Evolutionary conservation across 192 early-diverging fungal genomes (phyloP), one percentile per base, ranked within the genome.

Genomic region (Dissophora ornata): DNA sequence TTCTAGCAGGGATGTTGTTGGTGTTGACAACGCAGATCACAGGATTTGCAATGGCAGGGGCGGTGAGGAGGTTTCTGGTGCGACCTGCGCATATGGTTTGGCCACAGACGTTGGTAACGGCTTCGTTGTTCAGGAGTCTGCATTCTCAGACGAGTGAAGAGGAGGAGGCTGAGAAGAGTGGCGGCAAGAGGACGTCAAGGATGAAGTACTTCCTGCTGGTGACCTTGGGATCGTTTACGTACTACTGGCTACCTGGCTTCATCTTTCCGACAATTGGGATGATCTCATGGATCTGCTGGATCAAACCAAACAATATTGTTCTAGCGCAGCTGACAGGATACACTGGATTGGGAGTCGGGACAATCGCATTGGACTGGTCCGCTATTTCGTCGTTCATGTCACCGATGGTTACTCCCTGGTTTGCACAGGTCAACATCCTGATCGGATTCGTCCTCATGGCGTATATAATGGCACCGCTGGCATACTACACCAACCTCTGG

Each of bases 101-200:
- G 44, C 44, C 44, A 9, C 18, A 9, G 18, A 45, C 44, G 4
- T 16, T 96, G 21, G 83, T 90, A 18, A 87, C 83, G 42, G 88
- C 94, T 21, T 87, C 92, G 7, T 73, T 95, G 22, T 92, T 93
- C 77, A 83, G 87, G 8, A 86, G 90, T 5, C 85, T 95, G 41
- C 92, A 96, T 71, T 32, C 69, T 30, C 46, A 40, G 32, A 54
- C 75, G n/a, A 41, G 29, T 29, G 62, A 64, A 51, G 45, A 52
- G 19, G 10, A 47, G 28, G n/a, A 48, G 45, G 46, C n/a, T n/a
- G n/a, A n/a, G 44, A 33, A 40, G 59, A 38, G 6, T 38, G 13
- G 36, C 7, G 36, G 36, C 36, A 38, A 34, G 26, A 44, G 34
- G 34, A 75, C 47, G 62, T 78, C 30, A 2, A 84, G 90, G 57